A percentile compares a stretch with the other conserved stretches of the same genome.
Evolutionary conservation across 2,329 filamentous ascomycete species (phyloP).

Genomic region (Talaromyces rugulosus): DNA sequence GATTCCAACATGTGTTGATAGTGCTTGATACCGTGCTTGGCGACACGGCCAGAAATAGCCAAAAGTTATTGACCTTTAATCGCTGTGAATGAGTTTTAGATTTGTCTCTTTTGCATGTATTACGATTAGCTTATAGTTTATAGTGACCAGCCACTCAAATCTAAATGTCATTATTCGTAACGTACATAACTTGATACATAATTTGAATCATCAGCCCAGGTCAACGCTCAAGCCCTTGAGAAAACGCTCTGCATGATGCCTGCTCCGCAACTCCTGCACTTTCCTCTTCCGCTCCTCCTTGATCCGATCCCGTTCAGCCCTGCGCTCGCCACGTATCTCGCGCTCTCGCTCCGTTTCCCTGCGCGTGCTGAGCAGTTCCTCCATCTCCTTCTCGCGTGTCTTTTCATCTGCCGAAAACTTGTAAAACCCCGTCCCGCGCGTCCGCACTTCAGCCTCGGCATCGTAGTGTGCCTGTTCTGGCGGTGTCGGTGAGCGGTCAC

Average conservation of each 20-base stretch:
- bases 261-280: constrained; percentile 52
- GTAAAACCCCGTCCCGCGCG: constrained; percentile 88
- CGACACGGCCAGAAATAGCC: neutral
- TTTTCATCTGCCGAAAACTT: constrained; percentile 76
- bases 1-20: neutral
- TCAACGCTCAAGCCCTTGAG: constrained; percentile 51
- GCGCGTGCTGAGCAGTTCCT: constrained; percentile 62
- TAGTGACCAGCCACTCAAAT: no score
- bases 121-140: no score
- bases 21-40: neutral
- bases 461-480: constrained; percentile 82
- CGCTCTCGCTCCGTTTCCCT: constrained; percentile 64
- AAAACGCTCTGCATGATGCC: constrained; percentile 69
- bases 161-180: neutral
- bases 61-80: neutral
- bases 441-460: constrained; percentile 74
- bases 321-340: constrained; percentile 52
- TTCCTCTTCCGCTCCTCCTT: constrained; percentile 56
- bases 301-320: constrained; percentile 56
- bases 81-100: no score
- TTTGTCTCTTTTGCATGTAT: no score
- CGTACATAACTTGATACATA: neutral
- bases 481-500: constrained; percentile 75
- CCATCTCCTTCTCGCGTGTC: constrained; percentile 68
- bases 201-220: neutral